Evolutionary conservation across 1,139 yeast species (phyloP).

Genomic region (Debaryomyces fabryi): DNA sequence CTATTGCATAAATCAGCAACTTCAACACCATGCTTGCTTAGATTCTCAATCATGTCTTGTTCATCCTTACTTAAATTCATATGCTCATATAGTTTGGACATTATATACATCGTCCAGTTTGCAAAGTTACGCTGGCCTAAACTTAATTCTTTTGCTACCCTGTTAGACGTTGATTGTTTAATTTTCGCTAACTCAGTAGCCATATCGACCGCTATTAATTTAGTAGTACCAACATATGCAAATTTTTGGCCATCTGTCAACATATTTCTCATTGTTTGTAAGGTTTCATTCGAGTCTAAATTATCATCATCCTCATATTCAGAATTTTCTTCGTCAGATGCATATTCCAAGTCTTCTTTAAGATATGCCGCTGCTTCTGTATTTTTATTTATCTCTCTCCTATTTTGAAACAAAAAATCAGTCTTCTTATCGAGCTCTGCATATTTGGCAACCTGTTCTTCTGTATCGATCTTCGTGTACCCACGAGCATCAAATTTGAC

Average conservation of each 20-base stretch:
- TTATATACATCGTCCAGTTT: constrained; percentile 80
- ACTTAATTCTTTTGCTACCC: constrained; percentile 61
- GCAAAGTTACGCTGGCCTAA: constrained; percentile 79
- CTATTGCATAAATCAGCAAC: constrained; percentile 70
- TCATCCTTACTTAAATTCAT: constrained; percentile 75
- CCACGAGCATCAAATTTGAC: constrained; percentile 45
- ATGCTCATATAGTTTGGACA: constrained; percentile 77
- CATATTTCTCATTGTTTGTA: constrained; percentile 80
- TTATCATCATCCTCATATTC: constrained; percentile 42
- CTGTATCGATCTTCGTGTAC: constrained; percentile 87
- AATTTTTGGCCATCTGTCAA: constrained; percentile 82
- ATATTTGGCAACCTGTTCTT: constrained; percentile 81
- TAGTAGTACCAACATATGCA: constrained; percentile 87
- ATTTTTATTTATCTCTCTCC: constrained; percentile 13
- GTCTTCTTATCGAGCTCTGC: constrained; percentile 77
- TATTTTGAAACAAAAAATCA: constrained; percentile 67
- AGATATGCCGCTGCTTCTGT: constrained; percentile 13
- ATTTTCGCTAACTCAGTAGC: constrained; percentile 74
- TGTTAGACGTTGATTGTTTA: constrained; percentile 53
- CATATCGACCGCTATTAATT: constrained; percentile 75
- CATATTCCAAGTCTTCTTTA: constrained; percentile 28
- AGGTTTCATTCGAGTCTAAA: constrained; percentile 58
- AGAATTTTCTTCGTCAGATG: constrained; percentile 25
- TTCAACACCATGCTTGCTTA: constrained; percentile 82
- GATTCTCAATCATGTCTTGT: constrained; percentile 81